These are phyloP conservation scores for Gossypium raimondii DNA, from an alignment of 345 rosid genomes.

Conservation along the genomic window DNA sequence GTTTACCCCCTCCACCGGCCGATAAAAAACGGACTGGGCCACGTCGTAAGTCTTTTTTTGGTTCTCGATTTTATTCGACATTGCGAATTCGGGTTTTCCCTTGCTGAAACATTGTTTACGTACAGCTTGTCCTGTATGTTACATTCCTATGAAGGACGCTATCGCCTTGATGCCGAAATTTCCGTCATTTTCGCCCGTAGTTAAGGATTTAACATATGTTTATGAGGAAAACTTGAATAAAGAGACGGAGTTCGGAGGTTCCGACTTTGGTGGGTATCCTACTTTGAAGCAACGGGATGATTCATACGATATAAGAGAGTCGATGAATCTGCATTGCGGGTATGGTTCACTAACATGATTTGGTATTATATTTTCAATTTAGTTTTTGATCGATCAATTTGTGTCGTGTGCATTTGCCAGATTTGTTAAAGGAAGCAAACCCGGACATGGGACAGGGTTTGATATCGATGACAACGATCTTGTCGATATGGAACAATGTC, in stretches of 20 bases:
- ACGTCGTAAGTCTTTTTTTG: constrained; percentile 56
- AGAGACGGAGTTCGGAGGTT: constrained; percentile 86
- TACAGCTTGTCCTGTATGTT: constrained; percentile 98
- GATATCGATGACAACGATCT: constrained; percentile 82
- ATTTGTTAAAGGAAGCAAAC: constrained; percentile 82
- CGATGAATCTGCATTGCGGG: constrained; percentile 95
- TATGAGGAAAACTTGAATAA: constrained; percentile 58
- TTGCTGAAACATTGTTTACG: constrained; percentile 11
- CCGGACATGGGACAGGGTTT: constrained; percentile 79
- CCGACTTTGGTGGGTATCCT: constrained; percentile 97
- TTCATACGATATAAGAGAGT: constrained; percentile 74
- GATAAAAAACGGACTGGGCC: constrained; percentile 93
- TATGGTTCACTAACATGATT: constrained; percentile 32
- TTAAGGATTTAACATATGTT: constrained; percentile 67
- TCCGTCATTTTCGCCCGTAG: constrained; percentile 76
- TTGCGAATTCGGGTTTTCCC: background rate
- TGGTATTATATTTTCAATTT: background rate
- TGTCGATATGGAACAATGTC: constrained; percentile 82
- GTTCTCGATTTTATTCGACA: background rate
- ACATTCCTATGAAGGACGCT: constrained; percentile 94
- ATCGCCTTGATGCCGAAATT: constrained; percentile 72
- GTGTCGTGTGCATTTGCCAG: constrained; percentile 31
- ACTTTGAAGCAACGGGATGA: constrained; percentile 71
- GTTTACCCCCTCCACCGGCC: constrained; percentile 93
- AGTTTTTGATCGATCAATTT: background rate